A percentile compares a stretch with the other conserved stretches of the same genome.
These are phyloP conservation scores for Plasmodium cynomolgi DNA, from an alignment of 169 alveolate genomes.

Conservation along the genomic window DNA sequence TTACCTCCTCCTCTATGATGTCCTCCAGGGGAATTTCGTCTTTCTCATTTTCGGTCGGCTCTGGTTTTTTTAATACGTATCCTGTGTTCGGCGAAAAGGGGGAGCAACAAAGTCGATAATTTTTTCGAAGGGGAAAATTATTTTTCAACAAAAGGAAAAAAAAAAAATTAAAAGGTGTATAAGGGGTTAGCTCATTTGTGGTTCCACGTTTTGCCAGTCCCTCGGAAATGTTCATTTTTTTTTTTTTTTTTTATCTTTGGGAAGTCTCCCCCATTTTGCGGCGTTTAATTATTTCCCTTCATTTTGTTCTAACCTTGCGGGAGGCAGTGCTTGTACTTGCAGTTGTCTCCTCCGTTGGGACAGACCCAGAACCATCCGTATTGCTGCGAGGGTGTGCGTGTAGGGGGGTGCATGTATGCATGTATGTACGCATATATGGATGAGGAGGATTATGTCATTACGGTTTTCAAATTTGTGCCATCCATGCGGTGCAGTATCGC, in stretches of 20 bases:
- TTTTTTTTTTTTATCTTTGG: neutral
- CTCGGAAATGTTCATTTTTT: neutral
- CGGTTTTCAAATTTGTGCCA: neutral
- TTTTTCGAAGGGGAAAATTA: neutral
- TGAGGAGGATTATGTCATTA: neutral
- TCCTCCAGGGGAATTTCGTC: conserved; percentile 94
- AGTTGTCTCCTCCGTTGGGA: conserved; percentile 98
- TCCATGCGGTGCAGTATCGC: neutral
- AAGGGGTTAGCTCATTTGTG: neutral
- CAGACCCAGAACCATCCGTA: conserved; percentile 99
- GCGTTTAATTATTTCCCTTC: conserved; percentile 56
- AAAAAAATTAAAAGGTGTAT: neutral
- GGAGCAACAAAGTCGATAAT: neutral
- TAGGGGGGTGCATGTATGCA: too few species aligned
- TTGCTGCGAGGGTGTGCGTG: conserved; percentile 73
- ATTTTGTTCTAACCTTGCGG: conserved; percentile 95
- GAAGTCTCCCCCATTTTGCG: neutral
- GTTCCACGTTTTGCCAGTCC: neutral
- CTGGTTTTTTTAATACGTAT: conserved; percentile 79
- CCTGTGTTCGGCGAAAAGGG: conserved; percentile 34
- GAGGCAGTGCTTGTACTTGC: conserved; percentile 97
- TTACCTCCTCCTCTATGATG: conserved; percentile 93
- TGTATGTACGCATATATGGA: neutral
- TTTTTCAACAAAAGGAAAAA: neutral
- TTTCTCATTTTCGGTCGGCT: conserved; percentile 77